Base-by-base conservation (phyloP, 2,329 filamentous ascomycete species). In the Aureobasidium sp. region DNA sequence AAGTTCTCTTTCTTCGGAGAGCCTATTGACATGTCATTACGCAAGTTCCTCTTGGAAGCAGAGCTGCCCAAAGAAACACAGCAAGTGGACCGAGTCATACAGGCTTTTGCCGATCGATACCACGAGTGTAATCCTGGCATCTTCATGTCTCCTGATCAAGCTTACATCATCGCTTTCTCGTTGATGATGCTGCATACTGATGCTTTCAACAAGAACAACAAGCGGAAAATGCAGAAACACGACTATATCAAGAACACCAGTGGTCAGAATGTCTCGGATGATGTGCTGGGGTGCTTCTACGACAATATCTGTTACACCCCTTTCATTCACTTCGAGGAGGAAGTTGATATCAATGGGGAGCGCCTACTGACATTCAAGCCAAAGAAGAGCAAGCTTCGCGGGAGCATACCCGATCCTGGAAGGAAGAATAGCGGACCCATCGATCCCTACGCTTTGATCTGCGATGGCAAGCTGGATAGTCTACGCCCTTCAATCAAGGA, bases 181-280 rank as follows among this genome's bases (percentile, higher is more conserved):
- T 86, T 99, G 62, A 84, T 99, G 64, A 97, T 99, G 68, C 80
- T 99, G 37, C 94, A 99, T 70, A 97, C 94, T 0, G 94, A 99
- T 72, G 90, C 96, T n/a, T 97, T 97, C 84, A 99, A 99, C 80
- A 96, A 96, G 76, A 99, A 97, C 79, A 97, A 97, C 78, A 97
- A 97, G 77, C 85, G 94, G 74, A 99, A 99, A 76, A 99, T 99
- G 94, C 91, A 96, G 71, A 95, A 96, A 72, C 78, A 83, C 0
- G 94, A 97, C 70, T 99, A 99, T 75, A 82, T 97, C 68, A 97
- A 95, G 75, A 97, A 97, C 72, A 95, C 92, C 0, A 87, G 86
- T 26, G 91, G 90, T 3, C 92, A 97, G 72, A 90, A 90, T 15
- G 89, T 97, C n/a, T 90, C 89, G 58, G 90, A 95, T 67, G 93